phyloP scores from a whole-genome alignment of 176 grass and related monocot genomes.

The barley (Hordeum vulgare) region MorexV3_pseudomolecules_assembly NC_058519.1:571549-572048 shows the following conservation, averaged over 20 bases:
- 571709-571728: not conserved
- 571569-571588: conserved; percentile 98
- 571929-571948: conserved; percentile 57
- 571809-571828: not conserved
- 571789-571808: not conserved
- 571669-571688: not conserved
- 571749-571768: conserved; percentile 4
- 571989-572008: not conserved
- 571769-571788: not conserved
- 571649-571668: conserved; percentile 5
- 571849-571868: not conserved
- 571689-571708: conserved; percentile 13
- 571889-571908: conserved; percentile 75
- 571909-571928: conserved; percentile 70
- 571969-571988: conserved; percentile 21
- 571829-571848: not conserved
- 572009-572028: not conserved
- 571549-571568: conserved; percentile 47
- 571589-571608: conserved; percentile 88
- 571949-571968: conserved; percentile 55
- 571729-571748: not conserved
- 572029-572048: too few relatives aligned
- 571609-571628: conserved; percentile 69
- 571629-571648: not conserved
- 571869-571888: not conserved